phyloP scores from a whole-genome alignment of 305 asterid genomes.

The Rubia balearica region DNA sequence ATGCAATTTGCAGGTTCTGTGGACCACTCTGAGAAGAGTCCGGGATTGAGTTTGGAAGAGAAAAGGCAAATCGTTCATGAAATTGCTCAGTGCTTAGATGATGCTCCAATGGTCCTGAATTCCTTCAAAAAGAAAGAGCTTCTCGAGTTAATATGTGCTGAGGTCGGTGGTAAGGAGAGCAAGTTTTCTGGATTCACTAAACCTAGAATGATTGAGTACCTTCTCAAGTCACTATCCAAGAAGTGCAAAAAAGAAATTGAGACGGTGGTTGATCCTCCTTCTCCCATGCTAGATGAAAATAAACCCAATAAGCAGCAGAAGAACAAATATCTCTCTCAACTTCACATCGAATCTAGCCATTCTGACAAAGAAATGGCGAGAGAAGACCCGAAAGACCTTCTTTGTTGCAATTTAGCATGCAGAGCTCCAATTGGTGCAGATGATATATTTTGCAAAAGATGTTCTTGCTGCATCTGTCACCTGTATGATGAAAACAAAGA shows the following conservation, averaged over 20 bases:
- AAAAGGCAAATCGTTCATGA: conserved; percentile 59
- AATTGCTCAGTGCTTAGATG: conserved; percentile 58
- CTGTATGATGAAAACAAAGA: conserved; percentile 85
- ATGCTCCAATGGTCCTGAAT: conserved; percentile 51
- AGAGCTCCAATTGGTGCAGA: conserved; percentile 47
- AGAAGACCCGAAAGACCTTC: conserved; percentile 21
- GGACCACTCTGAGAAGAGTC: conserved; percentile 46
- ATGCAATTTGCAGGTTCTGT: conserved; percentile 39
- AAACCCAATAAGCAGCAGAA: conserved; percentile 55
- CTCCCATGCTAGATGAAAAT: conserved; percentile 35
- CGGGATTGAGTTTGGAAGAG: conserved; percentile 62
- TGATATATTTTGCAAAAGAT: conserved; percentile 65
- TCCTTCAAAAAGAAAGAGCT: conserved; percentile 68
- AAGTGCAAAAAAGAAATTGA: conserved; percentile 34
- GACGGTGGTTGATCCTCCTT: conserved; percentile 19
- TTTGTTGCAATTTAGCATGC: conserved; percentile 72
- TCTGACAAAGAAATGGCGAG: conserved; percentile 21
- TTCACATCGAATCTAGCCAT: conserved; percentile 25
- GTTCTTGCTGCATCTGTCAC: conserved; percentile 79
- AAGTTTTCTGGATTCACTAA: conserved; percentile 65
- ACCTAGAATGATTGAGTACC: conserved; percentile 57
- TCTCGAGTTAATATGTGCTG: conserved; percentile 64
- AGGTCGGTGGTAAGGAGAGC: conserved; percentile 74
- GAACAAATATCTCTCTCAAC: conserved; percentile 19
- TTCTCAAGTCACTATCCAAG: conserved; percentile 44